These are phyloP conservation scores for Melastoma candidum DNA, from an alignment of 441 rosid genomes.

Conservation along the genomic window DNA sequence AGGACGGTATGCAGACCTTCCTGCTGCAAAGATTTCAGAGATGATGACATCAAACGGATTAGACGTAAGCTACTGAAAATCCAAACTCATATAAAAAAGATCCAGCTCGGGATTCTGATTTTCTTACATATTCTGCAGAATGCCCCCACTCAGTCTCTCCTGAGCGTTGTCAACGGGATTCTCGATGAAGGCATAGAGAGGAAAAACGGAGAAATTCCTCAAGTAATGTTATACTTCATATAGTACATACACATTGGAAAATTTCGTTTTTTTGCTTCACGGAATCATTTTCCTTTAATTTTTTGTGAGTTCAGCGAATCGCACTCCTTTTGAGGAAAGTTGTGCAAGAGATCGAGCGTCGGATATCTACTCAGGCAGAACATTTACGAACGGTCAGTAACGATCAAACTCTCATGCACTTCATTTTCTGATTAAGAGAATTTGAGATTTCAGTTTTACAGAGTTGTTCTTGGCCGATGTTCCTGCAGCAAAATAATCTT, in stretches of 20 bases:
- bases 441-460: not conserved
- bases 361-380: slow-evolving; percentile 93
- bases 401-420: not conserved
- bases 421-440: not conserved
- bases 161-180: slow-evolving; percentile 73
- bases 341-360: slow-evolving; percentile 86
- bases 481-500: slow-evolving; percentile 62
- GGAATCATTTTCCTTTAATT: slow-evolving; percentile 8
- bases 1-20: slow-evolving; percentile 12
- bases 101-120: not conserved
- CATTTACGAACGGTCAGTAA: slow-evolving; percentile 68
- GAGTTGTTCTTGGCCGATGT: slow-evolving; percentile 6
- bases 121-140: slow-evolving; percentile 33
- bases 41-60: slow-evolving; percentile 12
- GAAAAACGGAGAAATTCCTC: slow-evolving; percentile 67
- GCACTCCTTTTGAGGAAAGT: slow-evolving; percentile 71
- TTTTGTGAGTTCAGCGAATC: slow-evolving; percentile 42
- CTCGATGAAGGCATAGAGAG: slow-evolving; percentile 72
- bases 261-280: not conserved
- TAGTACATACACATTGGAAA: not conserved
- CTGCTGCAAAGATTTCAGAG: slow-evolving; percentile 14
- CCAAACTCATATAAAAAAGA: slow-evolving; percentile 1
- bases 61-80: slow-evolving; percentile 1
- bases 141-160: slow-evolving; percentile 86
- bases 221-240: slow-evolving; percentile 34